Evolutionary conservation across 768 basidiomycete genomes (phyloP), one percentile per base, ranked within the genome.

Genomic region (Russula compacta): DNA sequence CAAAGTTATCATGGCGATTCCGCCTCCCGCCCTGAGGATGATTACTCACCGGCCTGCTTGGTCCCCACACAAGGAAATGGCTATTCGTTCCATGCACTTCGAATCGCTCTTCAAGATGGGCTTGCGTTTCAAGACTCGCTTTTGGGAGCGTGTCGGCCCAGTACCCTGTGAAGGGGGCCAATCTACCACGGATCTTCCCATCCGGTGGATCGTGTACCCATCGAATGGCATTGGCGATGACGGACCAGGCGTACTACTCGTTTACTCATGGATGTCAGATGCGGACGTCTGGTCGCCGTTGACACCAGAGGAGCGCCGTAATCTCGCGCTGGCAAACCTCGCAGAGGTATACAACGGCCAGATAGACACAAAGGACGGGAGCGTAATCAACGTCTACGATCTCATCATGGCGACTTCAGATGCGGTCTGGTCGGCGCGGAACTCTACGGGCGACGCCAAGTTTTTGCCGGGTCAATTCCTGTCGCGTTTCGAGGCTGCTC

Each of bases 381-480:
- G 44, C 47, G 33, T 35, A 11, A 52, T 64, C 32, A 68, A 69
- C 32, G 59, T 69, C 35, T 56, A 63, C 40, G 63, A 67, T 43
- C 66, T 69, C 47, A 58, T 70, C 58, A 56, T 69, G 29, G 59
- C 42, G 11, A 60, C 67, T 3, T 62, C 64, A 11, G 70, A 69
- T 39, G 62, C 67, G 15, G 64, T 49, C 38, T 71, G 70, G 70
- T 68, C 69, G 4, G 59, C 64, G 32, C 58, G 62, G 21, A 65
- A 58, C 42, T 64, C 67, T 6, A 68, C 69, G 19, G 70, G 70
- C n/a, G 70, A 69, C 33, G 70, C 70, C n/a, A 71, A 70, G 69
- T 71, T 70, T 59, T 59, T 71, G 46, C 70, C 70, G 0, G 70
- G 70, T 42, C 70, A 71, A 35, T 69, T 70, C 33, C 44, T 52